Evolutionary conservation across 116 monocot species (phyloP), one percentile per base, ranked within the genome.

Genomic region (Trichopus zeylanicus): DNA sequence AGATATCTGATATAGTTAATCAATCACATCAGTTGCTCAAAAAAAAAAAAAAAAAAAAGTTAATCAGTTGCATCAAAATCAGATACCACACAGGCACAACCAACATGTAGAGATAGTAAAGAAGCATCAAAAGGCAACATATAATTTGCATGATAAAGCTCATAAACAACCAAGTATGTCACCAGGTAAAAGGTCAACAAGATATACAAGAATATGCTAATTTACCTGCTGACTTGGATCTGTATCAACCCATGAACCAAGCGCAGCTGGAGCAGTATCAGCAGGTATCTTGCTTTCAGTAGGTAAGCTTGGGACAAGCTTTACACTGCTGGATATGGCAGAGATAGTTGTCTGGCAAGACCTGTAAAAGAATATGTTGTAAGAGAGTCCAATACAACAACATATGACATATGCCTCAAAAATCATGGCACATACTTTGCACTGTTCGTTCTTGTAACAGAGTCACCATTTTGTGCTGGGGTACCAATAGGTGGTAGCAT

Each of bases 181-280:
- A 42, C 42, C 12, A n/a, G n/a, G 12, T 13, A 42, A 42, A 42
- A 16, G 42, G n/a, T n/a, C 42, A 42, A 42, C 12, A 42, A 59
- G 19, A 26, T 63, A 26, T 27, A 15, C 10, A 28, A 63, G 26
- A 53, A 35, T 46, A 31, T 56, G 53, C 26, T 46, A 51, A 16
- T 26, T 31, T 76, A 87, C 95, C 86, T 89, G 75, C 49, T 84
- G 86, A 65, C 73, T 71, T 53, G 71, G 26, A 51, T 71, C 67
- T 56, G 62, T 29, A 76, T 51, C 78, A 37, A 60, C 75, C 87
- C 84, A 86, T 26, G 84, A 65, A 69, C 67, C 80, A 29, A 79
- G 71, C 57, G 78, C 53, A 11, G 71, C 53, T 39, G 70, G 47
- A 61, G 74, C 26, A 63, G 68, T 71, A 56, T 68, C 71, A 48